phyloP scores from a whole-genome alignment of 2,329 filamentous ascomycete species.

The Alternaria metachromatica region DNA sequence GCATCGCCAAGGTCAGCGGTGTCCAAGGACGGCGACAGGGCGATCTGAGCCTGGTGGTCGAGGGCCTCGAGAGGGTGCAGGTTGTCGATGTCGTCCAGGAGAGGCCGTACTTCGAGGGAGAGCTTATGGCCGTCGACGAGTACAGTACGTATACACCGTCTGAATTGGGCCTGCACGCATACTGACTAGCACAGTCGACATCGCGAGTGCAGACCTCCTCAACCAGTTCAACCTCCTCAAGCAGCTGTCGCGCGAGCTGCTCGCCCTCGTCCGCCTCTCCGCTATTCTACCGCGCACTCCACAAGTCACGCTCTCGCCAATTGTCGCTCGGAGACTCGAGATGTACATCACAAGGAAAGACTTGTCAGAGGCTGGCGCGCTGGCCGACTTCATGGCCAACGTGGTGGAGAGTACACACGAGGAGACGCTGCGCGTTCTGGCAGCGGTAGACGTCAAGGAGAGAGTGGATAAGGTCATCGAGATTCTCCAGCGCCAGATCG shows the following conservation, averaged over 20 bases:
- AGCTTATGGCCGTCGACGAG: conserved; percentile 75
- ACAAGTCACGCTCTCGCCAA: conserved; percentile 73
- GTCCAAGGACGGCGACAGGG: conserved; percentile 56
- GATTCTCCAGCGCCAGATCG: conserved; percentile 81
- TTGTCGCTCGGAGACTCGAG: conserved; percentile 86
- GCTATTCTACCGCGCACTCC: conserved; percentile 78
- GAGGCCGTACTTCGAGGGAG: conserved; percentile 84
- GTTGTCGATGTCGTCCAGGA: conserved; percentile 78
- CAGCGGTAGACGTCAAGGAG: conserved; percentile 78
- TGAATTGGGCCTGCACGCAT: neutral
- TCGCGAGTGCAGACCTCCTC: conserved; percentile 61
- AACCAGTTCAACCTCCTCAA: conserved; percentile 82
- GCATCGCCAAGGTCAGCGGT: conserved; percentile 63
- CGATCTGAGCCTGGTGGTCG: conserved; percentile 82
- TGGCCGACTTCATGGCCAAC: conserved; percentile 98
- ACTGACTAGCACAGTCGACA: conserved; percentile 34
- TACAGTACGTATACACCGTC: conserved; percentile 58
- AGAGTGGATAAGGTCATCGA: conserved; percentile 83
- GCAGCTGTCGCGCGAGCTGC: conserved; percentile 81
- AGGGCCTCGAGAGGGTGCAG: conserved; percentile 79
- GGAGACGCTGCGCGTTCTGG: conserved; percentile 86
- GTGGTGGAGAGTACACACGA: conserved; percentile 86
- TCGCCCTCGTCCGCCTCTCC: conserved; percentile 82
- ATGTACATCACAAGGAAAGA: conserved; percentile 85
- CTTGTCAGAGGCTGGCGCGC: conserved; percentile 77